Evolutionary conservation across 768 basidiomycete species (phyloP), one percentile per base, ranked within the genome.

Genomic region (Lactarius indigo): DNA sequence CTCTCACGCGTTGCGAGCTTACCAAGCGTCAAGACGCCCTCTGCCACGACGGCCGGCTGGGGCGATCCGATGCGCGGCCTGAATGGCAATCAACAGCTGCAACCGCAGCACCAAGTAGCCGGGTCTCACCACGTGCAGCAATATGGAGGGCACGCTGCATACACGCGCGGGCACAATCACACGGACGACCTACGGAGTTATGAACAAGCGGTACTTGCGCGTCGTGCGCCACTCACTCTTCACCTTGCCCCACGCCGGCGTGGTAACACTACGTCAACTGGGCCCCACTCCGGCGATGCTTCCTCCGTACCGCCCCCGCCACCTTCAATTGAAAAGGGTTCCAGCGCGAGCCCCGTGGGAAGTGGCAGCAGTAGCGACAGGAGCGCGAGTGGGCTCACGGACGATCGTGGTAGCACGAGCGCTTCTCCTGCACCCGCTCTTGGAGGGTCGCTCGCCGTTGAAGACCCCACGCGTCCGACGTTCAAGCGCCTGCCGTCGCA

Each of bases 401-500:
- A 65, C 4, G 64, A 65, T 6, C 60, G 68, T 17, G 55, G 61
- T 33, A 58, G 63, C 63, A 62, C 35, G 60, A 64, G 69, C 31
- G 64, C 30, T 4, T 66, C 68, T 37, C 65, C 66, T 33, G 69
- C 64, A 30, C 72, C 61, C 50, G 8, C 76, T n/a, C 76, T 33
- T 44, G 62, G 69, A 65, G 39, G 74, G 55, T 64, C 72, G 62
- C 75, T 73, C 70, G 63, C 66, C 57, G 17, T 71, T 35, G 79
- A 78, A 17, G 66, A 64, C 6, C 59, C n/a, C 64, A 64, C 72
- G 68, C 74, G 90, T 1, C 90, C 90, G 13, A 81, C 85, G 33
- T 91, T 90, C 73, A 92, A 92, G 79, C 79, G 90, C 55, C 74
- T 89, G 42, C 85, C 90, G 1, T 89, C 87, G 57, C 88, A 89